A percentile compares a stretch with the other conserved stretches of the same genome.
phyloP scores from a whole-genome alignment of 495 filamentous ascomycete species.

The Daldinia decipiens region DNA sequence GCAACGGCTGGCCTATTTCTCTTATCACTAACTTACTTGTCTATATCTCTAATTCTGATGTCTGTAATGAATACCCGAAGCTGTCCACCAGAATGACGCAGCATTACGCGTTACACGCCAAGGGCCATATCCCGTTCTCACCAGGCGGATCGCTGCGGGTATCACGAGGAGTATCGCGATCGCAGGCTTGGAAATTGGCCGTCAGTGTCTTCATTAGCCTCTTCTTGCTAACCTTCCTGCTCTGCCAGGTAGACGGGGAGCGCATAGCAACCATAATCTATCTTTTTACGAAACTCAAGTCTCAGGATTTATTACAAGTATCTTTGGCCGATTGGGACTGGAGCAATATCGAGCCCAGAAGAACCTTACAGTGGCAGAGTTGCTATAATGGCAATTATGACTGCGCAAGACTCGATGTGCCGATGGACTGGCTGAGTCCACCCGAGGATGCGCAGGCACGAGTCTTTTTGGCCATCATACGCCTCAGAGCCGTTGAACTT shows the following conservation, averaged over 20 bases:
- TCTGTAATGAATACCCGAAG: neutral
- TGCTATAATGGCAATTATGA: constrained; percentile 51
- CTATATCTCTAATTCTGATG: neutral
- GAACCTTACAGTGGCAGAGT: constrained; percentile 48
- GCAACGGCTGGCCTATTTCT: no score
- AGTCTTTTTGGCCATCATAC: constrained; percentile 57
- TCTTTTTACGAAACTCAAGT: neutral
- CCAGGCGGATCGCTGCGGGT: neutral
- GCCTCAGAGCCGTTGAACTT: constrained; percentile 55
- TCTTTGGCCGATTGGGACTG: constrained; percentile 38
- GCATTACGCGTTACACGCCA: neutral
- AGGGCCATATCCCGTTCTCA: neutral
- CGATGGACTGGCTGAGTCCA: constrained; percentile 61
- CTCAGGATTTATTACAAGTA: neutral
- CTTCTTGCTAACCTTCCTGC: constrained; percentile 16
- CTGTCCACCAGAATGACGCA: constrained; percentile 21
- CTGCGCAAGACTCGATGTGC: constrained; percentile 56
- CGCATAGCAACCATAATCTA: neutral
- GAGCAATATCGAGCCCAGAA: constrained; percentile 50
- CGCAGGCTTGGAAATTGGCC: constrained; percentile 11
- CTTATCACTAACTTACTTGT: no score
- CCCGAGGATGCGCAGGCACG: constrained; percentile 44
- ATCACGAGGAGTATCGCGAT: constrained; percentile 12
- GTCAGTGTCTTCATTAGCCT: neutral
- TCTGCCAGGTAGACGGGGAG: constrained; percentile 11